Conservation (phyloP, 108 stramenopile genomes). For the Skeletonema tropicum region DNA sequence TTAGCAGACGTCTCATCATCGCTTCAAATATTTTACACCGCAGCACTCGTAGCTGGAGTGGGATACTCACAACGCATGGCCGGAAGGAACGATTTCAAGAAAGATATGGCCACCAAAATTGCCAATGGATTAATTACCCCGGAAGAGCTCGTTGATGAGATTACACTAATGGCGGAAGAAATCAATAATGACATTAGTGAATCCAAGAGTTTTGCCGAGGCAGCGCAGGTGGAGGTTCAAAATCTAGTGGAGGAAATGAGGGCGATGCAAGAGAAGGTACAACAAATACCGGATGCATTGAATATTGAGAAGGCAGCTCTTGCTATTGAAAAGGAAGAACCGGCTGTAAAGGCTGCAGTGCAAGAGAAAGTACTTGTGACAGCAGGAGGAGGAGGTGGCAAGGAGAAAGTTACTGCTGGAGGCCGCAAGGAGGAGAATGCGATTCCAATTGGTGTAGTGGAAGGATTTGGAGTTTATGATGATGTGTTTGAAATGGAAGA, state of each 20-base stretch:
- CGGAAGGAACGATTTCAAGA: slow-evolving; percentile 21
- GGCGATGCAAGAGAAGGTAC: slow-evolving; percentile 13
- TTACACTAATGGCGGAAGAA: slow-evolving; percentile 17
- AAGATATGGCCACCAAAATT: slow-evolving; percentile 28
- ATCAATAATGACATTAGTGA: slow-evolving; percentile 23
- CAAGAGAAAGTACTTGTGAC: slow-evolving; percentile 15
- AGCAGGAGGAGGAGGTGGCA: neutral
- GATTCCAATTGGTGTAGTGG: neutral
- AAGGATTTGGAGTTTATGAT: slow-evolving; percentile 3
- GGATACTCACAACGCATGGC: slow-evolving; percentile 25
- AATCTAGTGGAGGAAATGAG: slow-evolving; percentile 18
- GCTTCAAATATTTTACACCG: slow-evolving; percentile 20
- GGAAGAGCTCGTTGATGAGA: slow-evolving; percentile 22
- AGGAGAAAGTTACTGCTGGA: neutral
- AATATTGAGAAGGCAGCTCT: neutral
- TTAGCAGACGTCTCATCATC: neutral
- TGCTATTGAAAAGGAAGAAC: neutral
- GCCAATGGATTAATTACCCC: slow-evolving; percentile 18
- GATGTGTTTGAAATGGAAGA: neutral
- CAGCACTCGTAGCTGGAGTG: slow-evolving; percentile 15
- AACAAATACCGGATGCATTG: slow-evolving; percentile 10
- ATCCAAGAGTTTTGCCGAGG: slow-evolving; percentile 1
- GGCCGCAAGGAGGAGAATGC: neutral
- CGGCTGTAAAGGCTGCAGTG: neutral
- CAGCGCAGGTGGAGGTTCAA: slow-evolving; percentile 21